Evolutionary conservation across 352 stramenopile genomes (phyloP).

Genomic region (Pythium aquatile): DNA sequence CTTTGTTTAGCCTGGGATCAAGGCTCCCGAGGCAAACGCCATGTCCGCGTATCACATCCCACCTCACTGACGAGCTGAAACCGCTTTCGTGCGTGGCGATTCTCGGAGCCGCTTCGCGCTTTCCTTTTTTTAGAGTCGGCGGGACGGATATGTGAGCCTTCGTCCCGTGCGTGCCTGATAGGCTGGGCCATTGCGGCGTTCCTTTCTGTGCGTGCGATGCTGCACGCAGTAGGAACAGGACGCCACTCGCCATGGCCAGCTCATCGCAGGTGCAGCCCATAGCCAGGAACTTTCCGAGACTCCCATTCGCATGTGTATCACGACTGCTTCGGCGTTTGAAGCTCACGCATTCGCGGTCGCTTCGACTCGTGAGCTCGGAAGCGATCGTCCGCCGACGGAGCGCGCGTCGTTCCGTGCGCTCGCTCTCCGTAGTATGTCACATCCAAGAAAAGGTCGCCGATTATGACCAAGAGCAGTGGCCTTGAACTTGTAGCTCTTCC

Average conservation of each 20-base stretch:
- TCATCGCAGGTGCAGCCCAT: background rate
- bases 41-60: background rate
- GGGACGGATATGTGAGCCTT: background rate
- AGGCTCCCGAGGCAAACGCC: background rate
- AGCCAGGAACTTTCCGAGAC: background rate
- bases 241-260: background rate
- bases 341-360: background rate
- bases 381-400: background rate
- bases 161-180: background rate
- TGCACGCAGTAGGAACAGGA: background rate
- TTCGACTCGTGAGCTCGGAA: slow-evolving; percentile 6
- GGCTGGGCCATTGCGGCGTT: background rate
- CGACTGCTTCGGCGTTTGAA: background rate
- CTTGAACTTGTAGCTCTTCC: background rate
- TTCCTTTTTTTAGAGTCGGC: background rate
- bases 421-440: background rate
- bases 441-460: background rate
- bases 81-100: background rate
- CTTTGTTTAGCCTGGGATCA: background rate
- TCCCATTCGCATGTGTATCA: background rate
- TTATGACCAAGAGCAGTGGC: background rate
- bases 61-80: background rate
- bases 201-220: slow-evolving; percentile 1
- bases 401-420: background rate
- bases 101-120: background rate